Conservation (phyloP, 345 rosid genomes). For the Pugionium dolabratum region DNA sequence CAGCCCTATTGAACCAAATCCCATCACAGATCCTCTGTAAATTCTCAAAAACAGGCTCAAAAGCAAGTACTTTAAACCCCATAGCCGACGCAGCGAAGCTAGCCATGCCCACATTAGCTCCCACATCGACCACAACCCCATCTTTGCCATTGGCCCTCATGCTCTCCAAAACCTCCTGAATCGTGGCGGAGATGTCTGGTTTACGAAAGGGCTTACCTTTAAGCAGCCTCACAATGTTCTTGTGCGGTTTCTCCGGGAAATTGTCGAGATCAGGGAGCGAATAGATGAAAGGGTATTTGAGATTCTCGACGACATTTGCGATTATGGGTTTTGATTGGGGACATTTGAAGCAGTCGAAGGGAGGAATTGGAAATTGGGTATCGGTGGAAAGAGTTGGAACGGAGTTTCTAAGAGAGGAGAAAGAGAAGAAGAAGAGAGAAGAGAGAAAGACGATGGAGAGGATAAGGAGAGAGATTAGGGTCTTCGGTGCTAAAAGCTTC, state of each 20-base stretch:
- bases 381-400: slow-evolving; percentile 25
- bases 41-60: slow-evolving; percentile 93
- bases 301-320: slow-evolving; percentile 82
- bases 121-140: slow-evolving; percentile 83
- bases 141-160: slow-evolving; percentile 45
- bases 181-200: slow-evolving; percentile 86
- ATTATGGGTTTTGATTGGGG: slow-evolving; percentile 85
- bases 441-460: slow-evolving; percentile 52
- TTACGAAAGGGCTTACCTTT: slow-evolving; percentile 89
- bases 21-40: slow-evolving; percentile 97
- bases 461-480: slow-evolving; percentile 49
- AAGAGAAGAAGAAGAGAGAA: slow-evolving; percentile 49
- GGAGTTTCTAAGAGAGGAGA: slow-evolving; percentile 27
- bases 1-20: slow-evolving; percentile 81
- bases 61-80: slow-evolving; percentile 86
- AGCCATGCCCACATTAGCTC: slow-evolving; percentile 98
- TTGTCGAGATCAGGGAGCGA: slow-evolving; percentile 86
- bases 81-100: slow-evolving; percentile 90
- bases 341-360: slow-evolving; percentile 67
- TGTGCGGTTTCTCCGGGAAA: slow-evolving; percentile 92
- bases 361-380: slow-evolving; percentile 44
- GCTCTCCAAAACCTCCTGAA: slow-evolving; percentile 68
- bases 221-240: slow-evolving; percentile 82
- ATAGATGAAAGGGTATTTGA: slow-evolving; percentile 73
- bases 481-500: slow-evolving; percentile 54